Evolutionary conservation across 2,329 filamentous ascomycete species (phyloP).

Genomic region (Alternaria brassicicola): DNA sequence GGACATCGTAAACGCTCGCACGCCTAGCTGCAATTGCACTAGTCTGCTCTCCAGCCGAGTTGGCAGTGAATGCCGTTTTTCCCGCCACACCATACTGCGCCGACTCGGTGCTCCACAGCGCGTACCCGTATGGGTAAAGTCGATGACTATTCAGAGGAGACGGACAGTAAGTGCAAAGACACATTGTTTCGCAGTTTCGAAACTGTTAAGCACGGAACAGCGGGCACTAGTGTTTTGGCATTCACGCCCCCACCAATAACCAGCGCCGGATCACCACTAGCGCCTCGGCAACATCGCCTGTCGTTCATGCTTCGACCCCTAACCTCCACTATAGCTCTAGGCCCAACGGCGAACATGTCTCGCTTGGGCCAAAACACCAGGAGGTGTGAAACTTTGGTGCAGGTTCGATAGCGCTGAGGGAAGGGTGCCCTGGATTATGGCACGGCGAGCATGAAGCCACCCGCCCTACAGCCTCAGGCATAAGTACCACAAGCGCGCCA

Average conservation of each 20-base stretch:
- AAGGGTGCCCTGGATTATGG: not conserved
- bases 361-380: slow-evolving; percentile 10
- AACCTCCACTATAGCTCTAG: slow-evolving; percentile 3
- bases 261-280: not conserved
- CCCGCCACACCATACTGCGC: not conserved
- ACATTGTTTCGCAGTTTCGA: slow-evolving; percentile 19
- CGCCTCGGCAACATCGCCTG: slow-evolving; percentile 1
- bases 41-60: not conserved
- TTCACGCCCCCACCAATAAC: slow-evolving; percentile 3
- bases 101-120: not conserved
- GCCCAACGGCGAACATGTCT: slow-evolving; percentile 9
- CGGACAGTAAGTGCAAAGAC: not conserved
- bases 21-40: not conserved
- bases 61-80: not conserved
- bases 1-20: not conserved
- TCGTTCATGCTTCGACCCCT: slow-evolving; percentile 16
- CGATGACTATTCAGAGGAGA: not conserved
- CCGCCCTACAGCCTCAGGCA: not conserved
- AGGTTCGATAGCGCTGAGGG: not conserved
- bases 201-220: slow-evolving; percentile 16
- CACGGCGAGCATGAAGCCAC: slow-evolving; percentile 2
- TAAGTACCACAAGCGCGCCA: not conserved
- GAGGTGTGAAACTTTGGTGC: slow-evolving; percentile 9
- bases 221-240: slow-evolving; percentile 23
- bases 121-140: not conserved